phyloP scores from a whole-genome alignment of 352 stramenopile species.

The Aphanomyces invadans region DNA sequence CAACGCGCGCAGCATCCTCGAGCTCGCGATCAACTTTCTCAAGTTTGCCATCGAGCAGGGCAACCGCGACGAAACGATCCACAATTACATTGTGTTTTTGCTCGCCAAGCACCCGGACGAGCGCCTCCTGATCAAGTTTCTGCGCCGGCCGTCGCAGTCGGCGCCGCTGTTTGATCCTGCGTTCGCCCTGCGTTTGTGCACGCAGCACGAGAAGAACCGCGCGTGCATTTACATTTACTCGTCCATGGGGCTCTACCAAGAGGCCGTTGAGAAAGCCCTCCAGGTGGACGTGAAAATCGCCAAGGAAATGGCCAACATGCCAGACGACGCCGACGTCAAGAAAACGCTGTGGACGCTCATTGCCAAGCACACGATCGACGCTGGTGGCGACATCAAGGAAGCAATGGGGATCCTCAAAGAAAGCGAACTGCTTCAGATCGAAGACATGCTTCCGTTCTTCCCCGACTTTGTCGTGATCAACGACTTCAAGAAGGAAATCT shows the following conservation, averaged over 20 bases:
- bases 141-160: constrained; percentile 76
- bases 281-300: constrained; percentile 90
- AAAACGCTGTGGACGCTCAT: constrained; percentile 94
- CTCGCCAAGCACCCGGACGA: constrained; percentile 86
- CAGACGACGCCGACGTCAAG: constrained; percentile 77
- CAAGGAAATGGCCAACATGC: constrained; percentile 89
- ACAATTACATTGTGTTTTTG: constrained; percentile 89
- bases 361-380: constrained; percentile 88
- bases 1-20: constrained; percentile 47
- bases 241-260: constrained; percentile 87
- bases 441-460: constrained; percentile 93
- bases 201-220: constrained; percentile 86
- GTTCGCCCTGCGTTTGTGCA: constrained; percentile 88
- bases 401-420: constrained; percentile 83
- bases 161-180: constrained; percentile 87
- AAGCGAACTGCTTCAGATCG: constrained; percentile 83
- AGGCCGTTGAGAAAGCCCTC: constrained; percentile 87
- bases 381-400: constrained; percentile 74
- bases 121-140: constrained; percentile 83
- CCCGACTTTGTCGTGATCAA: constrained; percentile 94
- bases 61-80: constrained; percentile 86
- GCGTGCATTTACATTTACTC: constrained; percentile 94
- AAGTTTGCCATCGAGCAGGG: constrained; percentile 90
- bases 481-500: constrained; percentile 94
- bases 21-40: constrained; percentile 89